These are phyloP conservation scores for Nepenthes alata DNA, from an alignment of 179 eudicot genomes.

Conservation along the genomic window DNA sequence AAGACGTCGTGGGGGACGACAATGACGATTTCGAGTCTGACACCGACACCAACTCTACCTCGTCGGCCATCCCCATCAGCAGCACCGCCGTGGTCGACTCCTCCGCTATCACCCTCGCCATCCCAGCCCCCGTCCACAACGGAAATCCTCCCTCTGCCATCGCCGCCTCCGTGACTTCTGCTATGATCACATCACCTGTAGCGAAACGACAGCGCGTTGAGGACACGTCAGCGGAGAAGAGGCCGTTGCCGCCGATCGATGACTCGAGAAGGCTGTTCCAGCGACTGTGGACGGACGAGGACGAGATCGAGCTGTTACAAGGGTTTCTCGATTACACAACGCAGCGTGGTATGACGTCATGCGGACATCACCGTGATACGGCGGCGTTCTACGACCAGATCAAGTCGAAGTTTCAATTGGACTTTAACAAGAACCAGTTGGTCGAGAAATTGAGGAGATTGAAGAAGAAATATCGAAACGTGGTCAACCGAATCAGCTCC, in stretches of 20 bases:
- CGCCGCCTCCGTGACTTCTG: slow-evolving; percentile 1
- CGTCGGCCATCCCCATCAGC: slow-evolving; percentile 19
- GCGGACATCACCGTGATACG: slow-evolving; percentile 47
- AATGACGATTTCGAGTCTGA: slow-evolving; percentile 6
- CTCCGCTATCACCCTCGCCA: slow-evolving; percentile 17
- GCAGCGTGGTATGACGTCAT: slow-evolving; percentile 18
- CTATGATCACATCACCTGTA: slow-evolving; percentile 2
- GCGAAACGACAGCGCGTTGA: slow-evolving; percentile 19
- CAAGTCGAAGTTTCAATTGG: slow-evolving; percentile 63
- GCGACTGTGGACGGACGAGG: slow-evolving; percentile 62
- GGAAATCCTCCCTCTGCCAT: slow-evolving; percentile 5
- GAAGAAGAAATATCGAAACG: slow-evolving; percentile 82
- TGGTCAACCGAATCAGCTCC: slow-evolving; percentile 36
- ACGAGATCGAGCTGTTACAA: slow-evolving; percentile 56
- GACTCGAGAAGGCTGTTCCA: slow-evolving; percentile 46
- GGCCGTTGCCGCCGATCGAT: slow-evolving; percentile 13
- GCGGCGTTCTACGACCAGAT: slow-evolving; percentile 89
- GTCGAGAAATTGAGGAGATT: slow-evolving; percentile 79
- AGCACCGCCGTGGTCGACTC: background rate
- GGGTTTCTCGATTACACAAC: slow-evolving; percentile 44
- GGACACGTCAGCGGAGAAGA: background rate
- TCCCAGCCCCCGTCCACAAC: slow-evolving; percentile 19
- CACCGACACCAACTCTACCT: slow-evolving; percentile 22
- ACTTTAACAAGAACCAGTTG: slow-evolving; percentile 75
- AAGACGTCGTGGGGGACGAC: background rate